Evolutionary conservation across 352 stramenopile genomes (phyloP).

Genomic region (Pythium phragmiticola): DNA sequence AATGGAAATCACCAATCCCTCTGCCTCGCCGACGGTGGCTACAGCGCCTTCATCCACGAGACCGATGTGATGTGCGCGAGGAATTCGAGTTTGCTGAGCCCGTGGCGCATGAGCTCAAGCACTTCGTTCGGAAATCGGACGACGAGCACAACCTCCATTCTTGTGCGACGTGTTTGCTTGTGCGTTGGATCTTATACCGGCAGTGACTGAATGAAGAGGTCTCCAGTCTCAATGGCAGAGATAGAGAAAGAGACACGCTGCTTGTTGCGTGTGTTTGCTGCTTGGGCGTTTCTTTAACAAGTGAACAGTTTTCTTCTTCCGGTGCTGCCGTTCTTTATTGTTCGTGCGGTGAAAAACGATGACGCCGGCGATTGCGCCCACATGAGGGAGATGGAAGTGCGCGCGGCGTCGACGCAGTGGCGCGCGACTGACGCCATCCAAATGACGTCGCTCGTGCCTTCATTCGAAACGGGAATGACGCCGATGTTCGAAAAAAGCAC

Average conservation of each 20-base stretch:
- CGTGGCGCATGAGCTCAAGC: slow-evolving; percentile 18
- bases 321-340: not conserved
- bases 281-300: slow-evolving; percentile 7
- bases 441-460: slow-evolving; percentile 13
- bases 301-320: slow-evolving; percentile 2
- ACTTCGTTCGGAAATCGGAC: slow-evolving; percentile 25
- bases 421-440: not conserved
- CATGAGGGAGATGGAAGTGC: not conserved
- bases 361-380: not conserved
- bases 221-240: not conserved
- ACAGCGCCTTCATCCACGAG: slow-evolving; percentile 25
- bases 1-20: too few species aligned
- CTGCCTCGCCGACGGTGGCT: not conserved
- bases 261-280: slow-evolving; percentile 6
- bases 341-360: not conserved
- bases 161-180: not conserved
- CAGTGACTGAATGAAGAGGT: too few species aligned
- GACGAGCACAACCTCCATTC: slow-evolving; percentile 23
- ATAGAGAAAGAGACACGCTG: not conserved
- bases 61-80: slow-evolving; percentile 24
- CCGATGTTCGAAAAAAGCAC: slow-evolving; percentile 9
- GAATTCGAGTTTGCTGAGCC: slow-evolving; percentile 24
- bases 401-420: slow-evolving; percentile 10
- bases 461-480: slow-evolving; percentile 13
- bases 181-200: not conserved